These are phyloP conservation scores for Sclerotinia subarctica DNA, from an alignment of 2,329 filamentous ascomycete genomes.

Conservation along the genomic window DNA sequence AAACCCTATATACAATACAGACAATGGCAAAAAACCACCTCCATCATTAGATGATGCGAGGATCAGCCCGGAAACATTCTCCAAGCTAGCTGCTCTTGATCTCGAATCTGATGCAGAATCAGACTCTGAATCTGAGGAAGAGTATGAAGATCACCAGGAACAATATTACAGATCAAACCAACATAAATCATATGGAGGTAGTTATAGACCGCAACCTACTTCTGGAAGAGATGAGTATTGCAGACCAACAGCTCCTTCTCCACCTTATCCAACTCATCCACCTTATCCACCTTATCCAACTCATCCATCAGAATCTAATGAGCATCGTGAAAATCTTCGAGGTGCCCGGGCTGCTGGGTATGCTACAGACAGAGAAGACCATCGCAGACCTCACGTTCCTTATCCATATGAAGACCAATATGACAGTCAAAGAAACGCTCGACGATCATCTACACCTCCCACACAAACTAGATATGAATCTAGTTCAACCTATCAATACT, in stretches of 20 bases:
- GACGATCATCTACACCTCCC: not conserved
- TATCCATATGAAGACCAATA: not conserved
- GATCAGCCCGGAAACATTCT: not conserved
- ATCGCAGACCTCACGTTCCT: slow-evolving; percentile 5
- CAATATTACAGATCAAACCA: not conserved
- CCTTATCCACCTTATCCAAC: no score
- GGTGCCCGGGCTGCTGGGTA: not conserved
- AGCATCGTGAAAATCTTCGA: not conserved
- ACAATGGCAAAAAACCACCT: not conserved
- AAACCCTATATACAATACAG: not conserved
- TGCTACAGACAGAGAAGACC: not conserved
- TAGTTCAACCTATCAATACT: not conserved
- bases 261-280: no score
- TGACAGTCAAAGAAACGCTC: not conserved
- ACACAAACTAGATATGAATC: not conserved
- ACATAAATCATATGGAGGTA: not conserved
- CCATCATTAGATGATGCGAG: slow-evolving; percentile 2
- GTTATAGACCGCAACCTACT: not conserved
- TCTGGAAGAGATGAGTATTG: not conserved
- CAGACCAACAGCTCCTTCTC: not conserved
- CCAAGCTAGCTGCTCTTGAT: not conserved
- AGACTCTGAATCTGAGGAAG: not conserved
- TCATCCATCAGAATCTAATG: not conserved
- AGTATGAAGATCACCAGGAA: not conserved
- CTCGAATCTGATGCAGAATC: not conserved